phyloP scores from a whole-genome alignment of 768 basidiomycete species.

The Mycena rebaudengoi region DNA sequence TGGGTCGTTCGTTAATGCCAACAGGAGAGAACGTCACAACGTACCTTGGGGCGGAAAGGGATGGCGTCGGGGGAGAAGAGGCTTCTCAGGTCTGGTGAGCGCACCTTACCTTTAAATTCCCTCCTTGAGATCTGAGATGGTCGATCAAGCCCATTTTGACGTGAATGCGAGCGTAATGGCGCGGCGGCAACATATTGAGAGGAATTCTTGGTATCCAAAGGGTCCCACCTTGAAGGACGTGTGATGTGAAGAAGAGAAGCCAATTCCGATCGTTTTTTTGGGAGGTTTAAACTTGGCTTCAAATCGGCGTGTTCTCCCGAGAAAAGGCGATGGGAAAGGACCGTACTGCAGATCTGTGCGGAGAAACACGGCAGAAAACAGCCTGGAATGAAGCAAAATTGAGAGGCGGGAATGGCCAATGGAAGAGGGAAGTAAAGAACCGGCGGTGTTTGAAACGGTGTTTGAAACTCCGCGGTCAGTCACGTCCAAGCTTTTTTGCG shows the following conservation, averaged over 20 bases:
- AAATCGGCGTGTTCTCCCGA: no score
- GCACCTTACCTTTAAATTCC: conserved; percentile 12
- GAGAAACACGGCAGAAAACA: conserved; percentile 9
- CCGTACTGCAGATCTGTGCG: conserved; percentile 10
- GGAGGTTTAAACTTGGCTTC: no score
- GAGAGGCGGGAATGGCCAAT: not conserved
- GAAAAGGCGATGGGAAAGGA: conserved; percentile 19
- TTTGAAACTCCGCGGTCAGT: conserved; percentile 12
- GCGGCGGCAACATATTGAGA: not conserved
- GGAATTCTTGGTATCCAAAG: conserved; percentile 1
- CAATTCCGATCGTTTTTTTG: no score
- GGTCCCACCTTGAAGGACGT: conserved; percentile 11
- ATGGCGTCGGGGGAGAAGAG: not conserved
- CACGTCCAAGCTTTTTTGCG: not conserved
- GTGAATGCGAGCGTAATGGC: conserved; percentile 34
- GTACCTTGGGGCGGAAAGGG: no score
- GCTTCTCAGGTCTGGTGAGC: not conserved
- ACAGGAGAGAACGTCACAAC: no score
- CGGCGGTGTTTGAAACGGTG: no score
- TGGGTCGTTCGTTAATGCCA: no score
- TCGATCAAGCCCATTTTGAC: conserved; percentile 32
- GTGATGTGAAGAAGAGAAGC: no score
- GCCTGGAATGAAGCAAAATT: conserved; percentile 17
- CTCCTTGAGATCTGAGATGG: conserved; percentile 14
- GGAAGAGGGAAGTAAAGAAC: conserved; percentile 14